Conservation (phyloP, 345 rosid species). For the Gossypium stocksii region DNA sequence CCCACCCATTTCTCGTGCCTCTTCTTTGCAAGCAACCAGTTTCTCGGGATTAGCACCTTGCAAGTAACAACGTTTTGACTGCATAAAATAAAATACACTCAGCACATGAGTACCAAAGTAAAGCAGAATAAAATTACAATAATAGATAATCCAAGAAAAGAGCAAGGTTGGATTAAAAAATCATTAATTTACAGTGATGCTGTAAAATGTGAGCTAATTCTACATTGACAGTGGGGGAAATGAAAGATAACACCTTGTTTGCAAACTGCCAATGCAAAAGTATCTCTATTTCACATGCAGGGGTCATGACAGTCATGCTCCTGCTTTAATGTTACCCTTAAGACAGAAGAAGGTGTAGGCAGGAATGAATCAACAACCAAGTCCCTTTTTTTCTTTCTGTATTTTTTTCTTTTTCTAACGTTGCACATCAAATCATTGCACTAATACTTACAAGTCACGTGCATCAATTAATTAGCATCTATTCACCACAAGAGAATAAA, state of each 20-base stretch:
- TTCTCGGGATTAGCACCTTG: conserved; percentile 50
- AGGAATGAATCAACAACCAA: neutral
- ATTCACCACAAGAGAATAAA: neutral
- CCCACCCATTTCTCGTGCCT: conserved; percentile 92
- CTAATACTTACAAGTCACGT: too few relatives aligned
- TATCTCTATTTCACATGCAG: neutral
- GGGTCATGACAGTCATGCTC: too few relatives aligned
- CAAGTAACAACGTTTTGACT: conserved; percentile 82
- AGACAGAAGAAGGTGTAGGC: neutral
- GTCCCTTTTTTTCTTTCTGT: neutral
- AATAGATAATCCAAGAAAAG: neutral
- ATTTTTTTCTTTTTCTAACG: neutral
- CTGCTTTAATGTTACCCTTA: too few relatives aligned
- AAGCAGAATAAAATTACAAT: conserved; percentile 8
- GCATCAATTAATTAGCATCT: neutral
- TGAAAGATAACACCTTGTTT: neutral
- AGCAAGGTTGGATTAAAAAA: neutral
- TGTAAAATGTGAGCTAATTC: neutral
- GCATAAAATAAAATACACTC: conserved; percentile 24
- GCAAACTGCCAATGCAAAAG: neutral
- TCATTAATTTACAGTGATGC: neutral
- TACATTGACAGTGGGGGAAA: neutral
- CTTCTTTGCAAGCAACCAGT: conserved; percentile 63
- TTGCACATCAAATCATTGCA: neutral
- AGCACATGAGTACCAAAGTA: conserved; percentile 12